Conservation (phyloP, 169 alveolate genomes). For the Plasmodium coatneyi region DNA sequence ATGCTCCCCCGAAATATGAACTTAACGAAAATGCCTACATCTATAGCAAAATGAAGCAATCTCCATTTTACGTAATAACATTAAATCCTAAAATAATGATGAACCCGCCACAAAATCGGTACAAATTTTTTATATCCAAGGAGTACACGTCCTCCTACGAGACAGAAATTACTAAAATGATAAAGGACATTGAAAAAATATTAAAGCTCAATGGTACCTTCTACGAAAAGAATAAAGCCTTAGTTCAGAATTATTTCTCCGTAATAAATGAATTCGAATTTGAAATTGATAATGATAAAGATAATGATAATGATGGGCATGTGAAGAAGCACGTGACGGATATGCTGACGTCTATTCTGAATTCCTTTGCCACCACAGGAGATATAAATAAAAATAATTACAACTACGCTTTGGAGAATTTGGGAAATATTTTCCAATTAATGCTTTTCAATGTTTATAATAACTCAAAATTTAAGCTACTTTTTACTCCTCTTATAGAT, state of each 20-base stretch:
- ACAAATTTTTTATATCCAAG: constrained; percentile 23
- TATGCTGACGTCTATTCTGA: background rate
- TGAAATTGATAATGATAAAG: background rate
- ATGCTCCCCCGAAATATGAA: background rate
- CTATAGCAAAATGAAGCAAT: constrained; percentile 50
- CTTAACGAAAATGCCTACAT: constrained; percentile 14
- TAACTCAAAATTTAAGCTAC: constrained; percentile 24
- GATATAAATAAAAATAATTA: constrained; percentile 31
- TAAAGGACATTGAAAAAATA: constrained; percentile 44
- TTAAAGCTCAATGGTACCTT: constrained; percentile 17
- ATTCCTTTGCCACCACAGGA: constrained; percentile 9
- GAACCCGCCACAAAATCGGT: constrained; percentile 42
- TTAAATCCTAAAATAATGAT: constrained; percentile 33
- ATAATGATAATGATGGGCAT: background rate
- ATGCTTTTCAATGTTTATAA: constrained; percentile 45
- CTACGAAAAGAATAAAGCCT: constrained; percentile 16
- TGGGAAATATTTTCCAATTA: constrained; percentile 19
- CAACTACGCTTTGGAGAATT: constrained; percentile 15
- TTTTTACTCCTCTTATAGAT: constrained; percentile 45
- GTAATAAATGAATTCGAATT: constrained; percentile 51
- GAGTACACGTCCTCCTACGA: constrained; percentile 59
- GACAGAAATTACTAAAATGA: constrained; percentile 19
- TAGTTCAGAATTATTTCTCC: constrained; percentile 40
- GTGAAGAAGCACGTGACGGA: background rate
- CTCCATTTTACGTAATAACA: constrained; percentile 50